A percentile compares a stretch with the other conserved stretches of the same genome.
These are phyloP conservation scores for Trichoderma erinaceum DNA, from an alignment of 495 filamentous ascomycete species.

Conservation along the genomic window DNA sequence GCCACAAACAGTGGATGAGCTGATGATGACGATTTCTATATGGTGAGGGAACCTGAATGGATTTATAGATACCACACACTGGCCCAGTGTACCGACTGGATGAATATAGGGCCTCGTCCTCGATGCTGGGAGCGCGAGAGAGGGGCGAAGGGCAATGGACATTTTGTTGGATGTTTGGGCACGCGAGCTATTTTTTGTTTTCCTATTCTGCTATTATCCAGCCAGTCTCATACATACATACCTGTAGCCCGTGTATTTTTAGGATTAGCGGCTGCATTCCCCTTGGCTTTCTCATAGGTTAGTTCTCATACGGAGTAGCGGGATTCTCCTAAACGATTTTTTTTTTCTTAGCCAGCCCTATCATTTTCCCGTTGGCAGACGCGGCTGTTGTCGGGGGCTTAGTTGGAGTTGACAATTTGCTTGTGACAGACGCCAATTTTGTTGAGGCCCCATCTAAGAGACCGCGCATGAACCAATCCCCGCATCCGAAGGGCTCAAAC, in stretches of 20 bases:
- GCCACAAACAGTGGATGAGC: not conserved
- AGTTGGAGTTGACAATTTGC: not conserved
- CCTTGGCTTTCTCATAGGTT: not conserved
- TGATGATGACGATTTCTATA: conserved; percentile 12
- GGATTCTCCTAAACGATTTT: not conserved
- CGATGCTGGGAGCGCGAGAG: not conserved
- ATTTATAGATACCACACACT: conserved; percentile 5
- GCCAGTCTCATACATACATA: too few relatives aligned
- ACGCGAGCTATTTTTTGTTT: not conserved
- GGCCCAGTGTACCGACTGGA: not conserved
- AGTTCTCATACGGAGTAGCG: not conserved
- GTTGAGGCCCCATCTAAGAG: conserved; percentile 2
- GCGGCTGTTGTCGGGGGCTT: not conserved
- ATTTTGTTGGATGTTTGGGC: not conserved
- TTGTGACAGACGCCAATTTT: conserved; percentile 14
- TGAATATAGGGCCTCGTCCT: not conserved
- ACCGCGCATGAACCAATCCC: conserved; percentile 3
- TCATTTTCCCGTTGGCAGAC: not conserved
- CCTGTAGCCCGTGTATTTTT: not conserved
- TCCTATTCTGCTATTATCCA: too few relatives aligned
- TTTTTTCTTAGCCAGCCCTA: not conserved
- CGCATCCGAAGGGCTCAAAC: not conserved
- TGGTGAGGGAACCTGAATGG: conserved; percentile 1
- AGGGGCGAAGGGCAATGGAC: not conserved
- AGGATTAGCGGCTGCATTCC: conserved; percentile 7